Percentiles rank a stretch among this genome's conserved stretches.
phyloP scores from a whole-genome alignment of 441 rosid species.

The Isatis lusitanica region DNA sequence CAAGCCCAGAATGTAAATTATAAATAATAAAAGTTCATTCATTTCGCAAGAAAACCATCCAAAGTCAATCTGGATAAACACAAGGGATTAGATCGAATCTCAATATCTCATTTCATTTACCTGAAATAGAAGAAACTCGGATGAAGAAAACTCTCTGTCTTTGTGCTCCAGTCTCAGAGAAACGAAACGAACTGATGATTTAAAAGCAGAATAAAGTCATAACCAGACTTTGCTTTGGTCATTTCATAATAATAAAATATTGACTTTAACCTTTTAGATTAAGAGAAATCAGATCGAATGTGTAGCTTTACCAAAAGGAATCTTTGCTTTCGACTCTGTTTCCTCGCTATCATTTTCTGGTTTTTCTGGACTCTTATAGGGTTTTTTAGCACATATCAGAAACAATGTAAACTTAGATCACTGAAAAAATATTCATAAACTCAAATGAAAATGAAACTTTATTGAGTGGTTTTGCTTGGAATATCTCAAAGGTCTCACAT shows the following conservation, averaged over 20 bases:
- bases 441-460: conserved; percentile 1
- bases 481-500: background rate
- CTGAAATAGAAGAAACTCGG: conserved; percentile 19
- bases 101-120: background rate
- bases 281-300: conserved; percentile 5
- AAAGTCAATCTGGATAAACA: background rate
- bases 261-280: background rate
- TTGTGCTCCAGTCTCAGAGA: conserved; percentile 13
- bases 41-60: background rate
- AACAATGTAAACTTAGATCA: background rate
- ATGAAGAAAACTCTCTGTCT: conserved; percentile 1
- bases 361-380: background rate
- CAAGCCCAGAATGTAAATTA: background rate
- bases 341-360: background rate
- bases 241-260: conserved; percentile 5
- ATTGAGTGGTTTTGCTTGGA: background rate
- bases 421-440: background rate
- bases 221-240: background rate
- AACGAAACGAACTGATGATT: conserved; percentile 1
- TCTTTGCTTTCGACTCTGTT: conserved; percentile 31
- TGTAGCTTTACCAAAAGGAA: conserved; percentile 20
- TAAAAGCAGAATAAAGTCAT: conserved; percentile 3
- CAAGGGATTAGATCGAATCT: conserved; percentile 13
- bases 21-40: background rate
- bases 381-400: background rate